Evolutionary conservation across 2,329 filamentous ascomycete species (phyloP), one percentile per base, ranked within the genome.

Genomic region (Helicocarpus griseus): DNA sequence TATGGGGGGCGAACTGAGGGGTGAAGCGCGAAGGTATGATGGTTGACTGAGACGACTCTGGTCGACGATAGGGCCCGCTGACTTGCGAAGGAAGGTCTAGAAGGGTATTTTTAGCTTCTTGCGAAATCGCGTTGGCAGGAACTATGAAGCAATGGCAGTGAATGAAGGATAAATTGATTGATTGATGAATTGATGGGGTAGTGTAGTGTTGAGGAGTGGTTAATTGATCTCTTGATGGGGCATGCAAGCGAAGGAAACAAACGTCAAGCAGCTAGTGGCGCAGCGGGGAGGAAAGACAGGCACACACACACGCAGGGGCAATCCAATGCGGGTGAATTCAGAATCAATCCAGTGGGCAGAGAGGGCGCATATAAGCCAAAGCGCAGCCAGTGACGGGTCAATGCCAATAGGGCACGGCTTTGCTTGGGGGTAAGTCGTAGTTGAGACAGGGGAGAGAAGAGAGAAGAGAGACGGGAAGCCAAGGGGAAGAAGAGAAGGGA

Each of bases 1-100:
- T 9, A 41, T 19, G 26, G 39, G 21, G 21, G 11, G 39, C n/a
- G 39, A 49, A 38, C 54, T 55, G 28, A 46, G 40, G 49, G 61
- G 63, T 50, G n/a, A 63, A 62, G 48, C 61, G 63, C 54, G 65
- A 59, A 17, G 63, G 58, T 40, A 59, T 60, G 21, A 66, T 54
- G 24, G 64, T 58, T 35, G 64, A 67, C 56, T 65, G 64, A 52
- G 65, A 61, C 36, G 61, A 60, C 11, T 38, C 49, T 29, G 41
- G 49, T 33, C 36, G 40, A 35, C 21, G 31, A 29, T 19, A 26
- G 19, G 33, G 29, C 11, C 39, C 19, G 49, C 14, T 41, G 43
- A 31, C 35, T 31, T 45, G 49, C 8, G 36, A 45, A 53, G 43
- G 46, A 29, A 46, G 50, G 29, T 48, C 38, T 46, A 49, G 24